These are phyloP conservation scores for Huntiella abstrusa DNA, from an alignment of 2,329 filamentous ascomycete species.

Conservation along the genomic window DNA sequence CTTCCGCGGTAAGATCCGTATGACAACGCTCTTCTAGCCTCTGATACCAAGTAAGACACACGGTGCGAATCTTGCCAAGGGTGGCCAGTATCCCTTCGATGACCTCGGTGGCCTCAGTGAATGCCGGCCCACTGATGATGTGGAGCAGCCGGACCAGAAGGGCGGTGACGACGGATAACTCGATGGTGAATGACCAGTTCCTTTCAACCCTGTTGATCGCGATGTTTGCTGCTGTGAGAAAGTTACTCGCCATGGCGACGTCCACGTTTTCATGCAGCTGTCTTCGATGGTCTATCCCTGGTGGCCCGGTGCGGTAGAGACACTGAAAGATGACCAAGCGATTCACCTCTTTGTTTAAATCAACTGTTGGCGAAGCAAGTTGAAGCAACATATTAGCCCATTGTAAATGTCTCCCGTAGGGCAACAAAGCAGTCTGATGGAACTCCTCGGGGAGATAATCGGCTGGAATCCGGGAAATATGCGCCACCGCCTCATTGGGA, in stretches of 20 bases:
- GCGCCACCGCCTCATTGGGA: slow-evolving; percentile 34
- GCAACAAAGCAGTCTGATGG: slow-evolving; percentile 29
- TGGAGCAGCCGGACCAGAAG: slow-evolving; percentile 23
- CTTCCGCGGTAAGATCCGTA: neutral
- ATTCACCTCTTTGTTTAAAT: slow-evolving; percentile 31
- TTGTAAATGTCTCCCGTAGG: slow-evolving; percentile 28
- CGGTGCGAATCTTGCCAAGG: neutral
- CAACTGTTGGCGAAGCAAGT: slow-evolving; percentile 26
- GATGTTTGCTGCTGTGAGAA: slow-evolving; percentile 17
- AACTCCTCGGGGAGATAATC: slow-evolving; percentile 34
- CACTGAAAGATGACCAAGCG: slow-evolving; percentile 29
- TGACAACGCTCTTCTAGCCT: neutral
- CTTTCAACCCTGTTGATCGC: slow-evolving; percentile 20
- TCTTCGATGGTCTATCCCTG: neutral
- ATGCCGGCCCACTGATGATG: neutral
- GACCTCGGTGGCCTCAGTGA: neutral
- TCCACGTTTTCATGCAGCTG: slow-evolving; percentile 15
- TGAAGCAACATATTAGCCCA: slow-evolving; percentile 38
- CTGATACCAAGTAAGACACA: neutral
- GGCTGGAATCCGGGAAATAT: slow-evolving; percentile 26
- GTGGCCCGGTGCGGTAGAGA: slow-evolving; percentile 27
- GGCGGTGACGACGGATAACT: slow-evolving; percentile 21
- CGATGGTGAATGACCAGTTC: slow-evolving; percentile 31
- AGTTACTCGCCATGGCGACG: slow-evolving; percentile 16
- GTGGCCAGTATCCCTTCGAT: too few relatives aligned